Evolutionary conservation across 1,284 basidiomycete genomes (phyloP).

Genomic region (Heterobasidion annosum): DNA sequence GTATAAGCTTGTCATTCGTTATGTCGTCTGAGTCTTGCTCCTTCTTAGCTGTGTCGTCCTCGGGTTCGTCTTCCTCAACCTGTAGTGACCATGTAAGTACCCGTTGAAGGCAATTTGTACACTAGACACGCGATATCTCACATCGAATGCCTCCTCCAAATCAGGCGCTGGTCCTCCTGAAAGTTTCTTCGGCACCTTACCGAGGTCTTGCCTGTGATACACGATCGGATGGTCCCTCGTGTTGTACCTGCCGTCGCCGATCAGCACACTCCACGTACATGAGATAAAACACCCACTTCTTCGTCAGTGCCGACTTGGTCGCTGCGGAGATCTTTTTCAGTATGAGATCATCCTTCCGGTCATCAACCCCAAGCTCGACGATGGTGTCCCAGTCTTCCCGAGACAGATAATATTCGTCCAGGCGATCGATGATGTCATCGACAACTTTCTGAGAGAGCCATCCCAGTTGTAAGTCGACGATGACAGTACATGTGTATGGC

Average conservation of each 20-base stretch:
- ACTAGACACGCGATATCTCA: conserved; percentile 17
- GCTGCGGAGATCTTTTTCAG: conserved; percentile 80
- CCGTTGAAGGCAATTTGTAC: background rate
- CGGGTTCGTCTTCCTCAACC: background rate
- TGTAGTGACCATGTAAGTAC: background rate
- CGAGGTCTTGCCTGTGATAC: conserved; percentile 80
- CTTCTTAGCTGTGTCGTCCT: conserved; percentile 10
- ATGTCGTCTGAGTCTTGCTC: conserved; percentile 28
- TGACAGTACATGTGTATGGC: background rate
- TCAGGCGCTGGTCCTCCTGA: conserved; percentile 71
- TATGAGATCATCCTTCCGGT: conserved; percentile 64
- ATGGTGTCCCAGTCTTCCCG: conserved; percentile 96
- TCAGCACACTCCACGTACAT: background rate
- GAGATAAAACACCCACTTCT: conserved; percentile 45
- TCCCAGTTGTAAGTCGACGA: background rate
- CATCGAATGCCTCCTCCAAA: conserved; percentile 79
- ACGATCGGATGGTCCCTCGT: conserved; percentile 81
- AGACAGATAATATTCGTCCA: conserved; percentile 93
- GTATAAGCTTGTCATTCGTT: conserved; percentile 44
- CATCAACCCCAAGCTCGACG: conserved; percentile 86
- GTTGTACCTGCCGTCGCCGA: conserved; percentile 65
- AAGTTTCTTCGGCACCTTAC: conserved; percentile 72
- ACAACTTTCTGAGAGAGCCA: conserved; percentile 59
- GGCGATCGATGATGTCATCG: conserved; percentile 73
- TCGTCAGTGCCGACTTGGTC: conserved; percentile 82